Conservation (phyloP, 2,329 filamentous ascomycete species). For the Hypoxylon sp. region DNA sequence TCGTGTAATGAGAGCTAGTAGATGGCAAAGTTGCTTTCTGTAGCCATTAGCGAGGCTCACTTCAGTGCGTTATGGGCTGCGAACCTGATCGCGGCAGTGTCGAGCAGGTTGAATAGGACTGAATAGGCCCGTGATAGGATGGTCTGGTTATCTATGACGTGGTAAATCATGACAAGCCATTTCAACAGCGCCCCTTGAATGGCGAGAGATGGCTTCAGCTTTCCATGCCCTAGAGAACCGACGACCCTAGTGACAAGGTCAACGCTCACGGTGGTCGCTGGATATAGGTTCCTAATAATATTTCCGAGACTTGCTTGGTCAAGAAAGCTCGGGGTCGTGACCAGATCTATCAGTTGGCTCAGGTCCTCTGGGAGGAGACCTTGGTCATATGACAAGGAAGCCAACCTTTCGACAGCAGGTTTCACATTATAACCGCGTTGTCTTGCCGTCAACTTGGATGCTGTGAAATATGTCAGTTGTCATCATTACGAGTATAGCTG, state of each 20-base stretch:
- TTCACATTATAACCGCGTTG: constrained; percentile 73
- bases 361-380: constrained; percentile 74
- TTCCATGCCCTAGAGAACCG: constrained; percentile 80
- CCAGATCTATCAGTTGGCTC: constrained; percentile 72
- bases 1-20: constrained; percentile 82
- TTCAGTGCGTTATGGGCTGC: constrained; percentile 9
- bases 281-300: constrained; percentile 81
- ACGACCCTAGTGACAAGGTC: constrained; percentile 74
- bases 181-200: constrained; percentile 79
- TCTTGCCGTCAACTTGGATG: constrained; percentile 72
- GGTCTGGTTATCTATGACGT: constrained; percentile 72
- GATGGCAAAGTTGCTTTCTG: constrained; percentile 75
- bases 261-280: constrained; percentile 71
- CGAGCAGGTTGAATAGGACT: constrained; percentile 83
- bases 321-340: constrained; percentile 75
- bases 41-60: constrained; percentile 42
- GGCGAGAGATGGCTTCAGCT: constrained; percentile 77
- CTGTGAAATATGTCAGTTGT: constrained; percentile 53
- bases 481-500: not conserved
- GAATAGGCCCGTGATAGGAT: constrained; percentile 78
- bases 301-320: constrained; percentile 80
- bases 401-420: constrained; percentile 72
- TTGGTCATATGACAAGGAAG: constrained; percentile 72
- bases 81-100: constrained; percentile 81
- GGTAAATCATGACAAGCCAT: constrained; percentile 84